phyloP scores from a whole-genome alignment of 2,329 filamentous ascomycete species.

The Pestalotiopsis sp. region DNA sequence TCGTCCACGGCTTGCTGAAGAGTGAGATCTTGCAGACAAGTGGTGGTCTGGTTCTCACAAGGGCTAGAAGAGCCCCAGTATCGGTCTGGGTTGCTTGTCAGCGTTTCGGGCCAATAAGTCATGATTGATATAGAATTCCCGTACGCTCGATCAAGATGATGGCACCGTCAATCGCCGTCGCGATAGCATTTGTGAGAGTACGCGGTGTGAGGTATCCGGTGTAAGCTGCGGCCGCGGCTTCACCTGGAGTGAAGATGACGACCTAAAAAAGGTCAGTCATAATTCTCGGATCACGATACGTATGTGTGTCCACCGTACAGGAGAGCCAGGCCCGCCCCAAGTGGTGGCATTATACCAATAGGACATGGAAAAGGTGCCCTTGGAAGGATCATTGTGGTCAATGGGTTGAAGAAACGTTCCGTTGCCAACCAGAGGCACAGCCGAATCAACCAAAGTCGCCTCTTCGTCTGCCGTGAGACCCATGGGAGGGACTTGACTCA shows the following conservation, averaged over 20 bases:
- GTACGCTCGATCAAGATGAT: slow-evolving; percentile 56
- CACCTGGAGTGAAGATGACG: slow-evolving; percentile 55
- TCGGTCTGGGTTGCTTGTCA: slow-evolving; percentile 39
- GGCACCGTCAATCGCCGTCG: slow-evolving; percentile 54
- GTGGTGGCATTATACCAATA: slow-evolving; percentile 50
- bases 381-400: slow-evolving; percentile 57
- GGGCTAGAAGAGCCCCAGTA: slow-evolving; percentile 62
- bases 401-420: slow-evolving; percentile 54
- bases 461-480: slow-evolving; percentile 16
- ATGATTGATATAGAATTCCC: slow-evolving; percentile 8
- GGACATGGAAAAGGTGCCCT: slow-evolving; percentile 56
- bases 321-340: slow-evolving; percentile 56
- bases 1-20: slow-evolving; percentile 56
- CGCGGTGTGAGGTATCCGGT: slow-evolving; percentile 51
- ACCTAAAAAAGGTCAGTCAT: slow-evolving; percentile 30
- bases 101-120: neutral
- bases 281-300: neutral
- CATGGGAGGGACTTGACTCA: slow-evolving; percentile 17
- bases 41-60: slow-evolving; percentile 49
- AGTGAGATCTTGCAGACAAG: slow-evolving; percentile 55
- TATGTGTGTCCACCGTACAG: slow-evolving; percentile 33
- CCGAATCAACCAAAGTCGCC: slow-evolving; percentile 18
- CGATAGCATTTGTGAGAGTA: slow-evolving; percentile 50
- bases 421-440: slow-evolving; percentile 16
- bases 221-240: slow-evolving; percentile 48